Base-by-base conservation (phyloP, 768 basidiomycete species). In the Auricularia sp. region DNA sequence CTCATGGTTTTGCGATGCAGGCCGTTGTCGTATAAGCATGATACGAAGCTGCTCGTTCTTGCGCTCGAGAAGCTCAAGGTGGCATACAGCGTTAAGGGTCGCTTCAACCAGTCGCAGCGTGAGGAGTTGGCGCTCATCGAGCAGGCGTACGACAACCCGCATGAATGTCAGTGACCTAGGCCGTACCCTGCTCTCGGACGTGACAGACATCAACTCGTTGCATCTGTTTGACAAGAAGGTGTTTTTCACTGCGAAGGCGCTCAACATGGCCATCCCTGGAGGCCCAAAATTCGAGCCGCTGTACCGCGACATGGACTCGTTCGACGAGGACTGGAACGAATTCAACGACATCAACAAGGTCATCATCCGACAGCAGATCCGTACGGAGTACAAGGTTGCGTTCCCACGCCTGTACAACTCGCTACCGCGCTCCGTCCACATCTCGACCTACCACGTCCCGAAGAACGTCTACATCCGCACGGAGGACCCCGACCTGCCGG, bases 281-380 rank as follows among this genome's bases (percentile, higher is more conserved):
- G 97, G 97, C 60, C 97, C 97, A 1, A 97, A 98, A 74, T 99
- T 98, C 67, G 97, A 99, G 79, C 97, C 96, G 16, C 79, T 99
- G 34, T 93, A 93, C 75, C 85, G 96, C 61, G 97, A 99, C 71
- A 93, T 95, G 88, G 97, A 98, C 71, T 81, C 88, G 12, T 98
- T 93, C 69, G 97, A 99, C 72, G 97, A 98, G 73, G 97, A 99
- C 72, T 97, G 94, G 94, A 97, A 97, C 74, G 93, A 97, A 74
- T 99, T 99, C 72, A 99, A 99, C 73, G 97, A 99, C 72, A 97
- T 98, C 76, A 95, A 97, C 79, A 99, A 99, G 76, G 90, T 99
- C 71, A 96, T 99, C 75, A 98, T 99, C 69, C 94, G 97, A 21
- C 94, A 98, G 72, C 93, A 97, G 74, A 96, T 98, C 67, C 85